phyloP scores from a whole-genome alignment of 345 rosid genomes.

The Populus alba region DNA sequence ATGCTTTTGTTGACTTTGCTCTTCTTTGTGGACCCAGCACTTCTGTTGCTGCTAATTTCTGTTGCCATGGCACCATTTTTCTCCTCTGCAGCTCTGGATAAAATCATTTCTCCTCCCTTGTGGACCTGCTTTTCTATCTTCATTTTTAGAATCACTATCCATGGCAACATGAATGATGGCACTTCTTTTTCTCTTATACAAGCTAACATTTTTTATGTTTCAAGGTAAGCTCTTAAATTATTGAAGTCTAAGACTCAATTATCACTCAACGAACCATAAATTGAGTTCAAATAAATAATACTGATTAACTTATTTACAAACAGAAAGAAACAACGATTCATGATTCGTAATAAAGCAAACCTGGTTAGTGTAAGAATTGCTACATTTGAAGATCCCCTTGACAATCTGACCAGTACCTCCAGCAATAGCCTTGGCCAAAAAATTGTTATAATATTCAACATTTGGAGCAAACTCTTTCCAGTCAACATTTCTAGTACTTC shows the following conservation, averaged over 20 bases:
- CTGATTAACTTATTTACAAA: neutral
- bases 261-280: neutral
- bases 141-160: neutral
- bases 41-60: constrained; percentile 31
- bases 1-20: constrained; percentile 61
- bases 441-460: constrained; percentile 65
- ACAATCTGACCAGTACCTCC: constrained; percentile 96
- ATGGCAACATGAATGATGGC: neutral
- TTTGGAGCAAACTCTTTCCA: constrained; percentile 87
- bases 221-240: no score
- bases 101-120: constrained; percentile 75
- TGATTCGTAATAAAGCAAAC: constrained; percentile 26
- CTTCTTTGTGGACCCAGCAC: constrained; percentile 41
- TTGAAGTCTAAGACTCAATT: neutral
- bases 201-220: neutral
- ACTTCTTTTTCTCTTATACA: neutral
- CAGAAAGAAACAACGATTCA: neutral
- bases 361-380: constrained; percentile 82
- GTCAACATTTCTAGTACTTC: constrained; percentile 34
- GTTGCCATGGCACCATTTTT: constrained; percentile 32
- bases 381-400: constrained; percentile 70
- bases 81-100: constrained; percentile 48
- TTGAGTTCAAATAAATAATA: neutral
- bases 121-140: constrained; percentile 43
- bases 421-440: constrained; percentile 81